These are phyloP conservation scores for Chrysoporthe puriensis DNA, from an alignment of 2,329 filamentous ascomycete species.

Conservation along the genomic window DNA sequence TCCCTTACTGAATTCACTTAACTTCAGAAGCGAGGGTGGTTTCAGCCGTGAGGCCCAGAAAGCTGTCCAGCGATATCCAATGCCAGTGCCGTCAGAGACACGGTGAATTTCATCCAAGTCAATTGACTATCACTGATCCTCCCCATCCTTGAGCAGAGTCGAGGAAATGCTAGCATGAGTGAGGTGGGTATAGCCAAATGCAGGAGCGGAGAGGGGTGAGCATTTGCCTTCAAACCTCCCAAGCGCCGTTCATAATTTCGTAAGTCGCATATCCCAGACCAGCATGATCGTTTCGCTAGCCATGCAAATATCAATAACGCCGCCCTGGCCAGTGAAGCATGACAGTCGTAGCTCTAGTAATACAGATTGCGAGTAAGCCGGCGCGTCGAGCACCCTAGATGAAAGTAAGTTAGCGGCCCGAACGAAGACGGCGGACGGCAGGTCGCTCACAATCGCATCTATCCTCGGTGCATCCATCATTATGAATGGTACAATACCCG, in stretches of 20 bases:
- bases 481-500: constrained; percentile 83
- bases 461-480: constrained; percentile 71
- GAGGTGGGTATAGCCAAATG: constrained; percentile 13
- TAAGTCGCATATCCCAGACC: neutral
- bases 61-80: too few species aligned
- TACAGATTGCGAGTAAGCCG: neutral
- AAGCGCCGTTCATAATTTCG: constrained; percentile 14
- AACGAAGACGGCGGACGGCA: neutral
- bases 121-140: neutral
- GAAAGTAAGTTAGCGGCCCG: neutral
- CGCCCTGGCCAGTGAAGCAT: neutral
- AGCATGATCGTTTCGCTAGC: neutral
- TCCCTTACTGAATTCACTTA: neutral
- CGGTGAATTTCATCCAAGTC: too few species aligned
- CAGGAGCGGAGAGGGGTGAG: neutral
- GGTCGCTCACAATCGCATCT: constrained; percentile 52
- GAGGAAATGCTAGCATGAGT: neutral
- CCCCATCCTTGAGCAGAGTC: neutral
- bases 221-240: neutral
- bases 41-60: neutral
- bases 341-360: neutral
- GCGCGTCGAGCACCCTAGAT: constrained; percentile 26
- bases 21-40: neutral
- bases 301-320: neutral
- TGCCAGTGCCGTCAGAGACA: neutral